Conservation (phyloP, 371 early-diverging fungal genomes). For the Rhizopus microsporus region DNA sequence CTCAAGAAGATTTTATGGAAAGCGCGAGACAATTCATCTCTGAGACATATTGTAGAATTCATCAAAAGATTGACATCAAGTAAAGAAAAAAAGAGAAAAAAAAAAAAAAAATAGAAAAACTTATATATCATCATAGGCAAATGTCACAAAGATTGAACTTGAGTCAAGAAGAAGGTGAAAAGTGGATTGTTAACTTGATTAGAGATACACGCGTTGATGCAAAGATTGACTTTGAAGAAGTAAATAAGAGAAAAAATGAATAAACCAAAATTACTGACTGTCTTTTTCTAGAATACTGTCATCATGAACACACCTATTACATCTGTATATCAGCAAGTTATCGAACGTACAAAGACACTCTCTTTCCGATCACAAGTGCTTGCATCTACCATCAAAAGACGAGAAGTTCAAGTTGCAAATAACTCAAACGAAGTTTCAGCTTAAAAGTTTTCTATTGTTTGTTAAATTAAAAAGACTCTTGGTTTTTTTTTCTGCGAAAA, state of each 20-base stretch:
- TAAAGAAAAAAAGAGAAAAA: not conserved
- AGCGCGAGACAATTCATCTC: conserved; percentile 91
- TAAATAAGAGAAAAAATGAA: conserved; percentile 14
- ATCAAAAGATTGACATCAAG: conserved; percentile 88
- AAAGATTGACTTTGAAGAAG: conserved; percentile 91
- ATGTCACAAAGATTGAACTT: conserved; percentile 84
- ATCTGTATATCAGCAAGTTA: conserved; percentile 91
- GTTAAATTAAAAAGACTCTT: not conserved
- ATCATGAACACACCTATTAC: conserved; percentile 86
- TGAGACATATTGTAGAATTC: conserved; percentile 94
- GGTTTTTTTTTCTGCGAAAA: not conserved
- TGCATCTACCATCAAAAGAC: conserved; percentile 89
- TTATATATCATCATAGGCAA: conserved; percentile 42
- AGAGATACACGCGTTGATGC: conserved; percentile 94
- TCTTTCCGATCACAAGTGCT: conserved; percentile 89
- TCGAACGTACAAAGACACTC: conserved; percentile 88
- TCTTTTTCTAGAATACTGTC: conserved; percentile 71
- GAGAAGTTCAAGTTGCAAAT: conserved; percentile 42
- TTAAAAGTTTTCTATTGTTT: conserved; percentile 11
- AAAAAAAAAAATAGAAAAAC: not conserved
- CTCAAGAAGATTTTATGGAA: conserved; percentile 89
- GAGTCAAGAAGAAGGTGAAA: conserved; percentile 89
- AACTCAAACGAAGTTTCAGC: conserved; percentile 20
- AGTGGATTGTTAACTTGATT: conserved; percentile 96
- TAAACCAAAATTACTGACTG: not conserved